Base-by-base conservation (phyloP, 768 basidiomycete species). In the Tylopilus balloui region DNA sequence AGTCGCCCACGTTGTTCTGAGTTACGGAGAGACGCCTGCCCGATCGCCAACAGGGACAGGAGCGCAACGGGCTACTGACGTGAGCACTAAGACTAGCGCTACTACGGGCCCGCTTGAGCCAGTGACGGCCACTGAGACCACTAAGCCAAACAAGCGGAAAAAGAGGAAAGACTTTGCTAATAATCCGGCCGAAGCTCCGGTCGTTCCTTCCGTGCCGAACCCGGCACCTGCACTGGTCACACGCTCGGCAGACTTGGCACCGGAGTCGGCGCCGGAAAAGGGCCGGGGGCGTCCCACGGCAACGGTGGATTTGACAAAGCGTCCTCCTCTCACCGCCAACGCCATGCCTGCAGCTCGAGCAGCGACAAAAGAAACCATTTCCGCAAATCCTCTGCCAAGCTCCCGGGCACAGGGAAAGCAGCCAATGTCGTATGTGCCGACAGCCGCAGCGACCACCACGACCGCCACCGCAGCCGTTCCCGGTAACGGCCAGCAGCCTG, bases 371-470 rank as follows among this genome's bases (percentile, higher is more conserved):
- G 54, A 75, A 66, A 62, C 69, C 63, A 32, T 57, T 20, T 45
- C 64, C 15, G 37, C 57, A 17, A 61, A 67, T 43, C 78, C 78
- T 25, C 79, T 77, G 34, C 90, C 86, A 29, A 85, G 82, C 52
- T 88, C 88, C 44, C 80, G 92, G 14, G 90, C 91, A 20, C 88
- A 88, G 55, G 92, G 92, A 58, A 95, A 95, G 74, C 88, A 91
- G 62, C 92, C 91, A 27, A 93, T 93, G 91, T 76, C 84, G 2
- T 92, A 92, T 64, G 54, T 52, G 11, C 68, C 57, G 0, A 25
- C 65, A 1, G 42, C 61, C 6, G 21, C 59, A 11, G 38, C 62
- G 5, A 42, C 69, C 40, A 45, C 65, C 7, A 51, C 64, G 29
- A 45, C 67, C 68, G 59, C 75, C 73, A 60, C 56, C 32, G 39